phyloP scores from a whole-genome alignment of 2,329 filamentous ascomycete species.

The Aspergillus arachidicola region DNA sequence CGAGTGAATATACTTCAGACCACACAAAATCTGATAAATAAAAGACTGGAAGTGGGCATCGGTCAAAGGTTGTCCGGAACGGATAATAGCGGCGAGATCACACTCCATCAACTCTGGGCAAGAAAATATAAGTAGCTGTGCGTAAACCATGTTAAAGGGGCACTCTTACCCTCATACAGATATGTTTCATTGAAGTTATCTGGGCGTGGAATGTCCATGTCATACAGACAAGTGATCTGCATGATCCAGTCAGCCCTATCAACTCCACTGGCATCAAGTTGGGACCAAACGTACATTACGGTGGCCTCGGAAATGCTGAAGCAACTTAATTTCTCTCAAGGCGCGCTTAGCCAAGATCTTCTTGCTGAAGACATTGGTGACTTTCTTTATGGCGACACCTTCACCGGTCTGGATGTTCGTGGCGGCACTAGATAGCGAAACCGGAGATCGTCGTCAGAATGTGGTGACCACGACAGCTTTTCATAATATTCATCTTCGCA shows the following conservation, averaged over 20 bases:
- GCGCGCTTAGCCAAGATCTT: conserved; percentile 99
- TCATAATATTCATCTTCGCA: neutral
- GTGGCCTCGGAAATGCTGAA: conserved; percentile 94
- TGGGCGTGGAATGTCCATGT: conserved; percentile 97
- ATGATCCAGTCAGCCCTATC: conserved; percentile 39
- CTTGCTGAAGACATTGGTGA: conserved; percentile 99
- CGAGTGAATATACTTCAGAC: conserved; percentile 98
- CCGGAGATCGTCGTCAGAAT: conserved; percentile 18
- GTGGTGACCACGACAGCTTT: conserved; percentile 3
- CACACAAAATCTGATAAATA: conserved; percentile 99
- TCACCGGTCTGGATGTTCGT: conserved; percentile 89
- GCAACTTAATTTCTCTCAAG: conserved; percentile 94
- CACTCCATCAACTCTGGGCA: conserved; percentile 95
- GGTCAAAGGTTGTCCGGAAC: conserved; percentile 93
- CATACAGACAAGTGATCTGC: conserved; percentile 97
- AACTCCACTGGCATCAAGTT: conserved; percentile 3
- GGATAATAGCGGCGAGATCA: conserved; percentile 95
- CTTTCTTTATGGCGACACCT: conserved; percentile 98
- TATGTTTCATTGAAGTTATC: conserved; percentile 99
- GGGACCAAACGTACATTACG: conserved; percentile 66
- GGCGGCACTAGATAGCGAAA: conserved; percentile 67
- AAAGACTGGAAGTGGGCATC: conserved; percentile 99
- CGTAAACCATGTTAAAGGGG: neutral
- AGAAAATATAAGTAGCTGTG: conserved; percentile 9
- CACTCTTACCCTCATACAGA: conserved; percentile 82